Conservation (phyloP, 2,329 filamentous ascomycete genomes). For the Calonectria pauciramosa region DNA sequence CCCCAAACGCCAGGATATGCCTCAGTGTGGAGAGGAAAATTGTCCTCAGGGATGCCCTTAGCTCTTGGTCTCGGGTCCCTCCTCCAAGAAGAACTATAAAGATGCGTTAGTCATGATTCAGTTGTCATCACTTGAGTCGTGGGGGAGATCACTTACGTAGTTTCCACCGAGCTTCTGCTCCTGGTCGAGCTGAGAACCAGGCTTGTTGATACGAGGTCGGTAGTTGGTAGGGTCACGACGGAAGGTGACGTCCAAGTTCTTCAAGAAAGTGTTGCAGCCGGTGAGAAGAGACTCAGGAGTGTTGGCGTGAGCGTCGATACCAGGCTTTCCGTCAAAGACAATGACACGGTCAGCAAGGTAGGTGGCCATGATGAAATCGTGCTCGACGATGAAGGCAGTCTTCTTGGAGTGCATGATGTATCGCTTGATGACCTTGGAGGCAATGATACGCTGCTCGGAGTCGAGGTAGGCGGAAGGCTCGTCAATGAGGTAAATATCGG, state of each 20-base stretch:
- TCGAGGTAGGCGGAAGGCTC: constrained; percentile 98
- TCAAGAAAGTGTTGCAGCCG: constrained; percentile 96
- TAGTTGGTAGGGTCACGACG: constrained; percentile 96
- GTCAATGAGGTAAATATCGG: constrained; percentile 98
- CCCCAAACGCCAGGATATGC: constrained; percentile 63
- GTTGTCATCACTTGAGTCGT: background rate
- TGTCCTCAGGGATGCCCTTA: constrained; percentile 60
- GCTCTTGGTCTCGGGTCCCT: constrained; percentile 66
- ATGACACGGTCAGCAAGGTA: constrained; percentile 92
- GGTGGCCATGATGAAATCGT: constrained; percentile 98
- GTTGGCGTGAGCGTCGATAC: constrained; percentile 89
- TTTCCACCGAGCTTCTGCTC: constrained; percentile 96
- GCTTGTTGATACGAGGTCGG: constrained; percentile 98
- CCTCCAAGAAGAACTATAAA: constrained; percentile 92
- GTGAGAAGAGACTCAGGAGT: constrained; percentile 91
- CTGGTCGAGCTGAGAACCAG: constrained; percentile 94
- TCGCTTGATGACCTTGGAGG: constrained; percentile 97
- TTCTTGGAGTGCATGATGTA: constrained; percentile 99
- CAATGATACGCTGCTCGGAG: constrained; percentile 98
- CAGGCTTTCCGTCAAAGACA: constrained; percentile 96
- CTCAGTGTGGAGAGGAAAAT: constrained; percentile 49
- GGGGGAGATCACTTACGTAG: constrained; percentile 72
- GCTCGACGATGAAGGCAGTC: constrained; percentile 98
- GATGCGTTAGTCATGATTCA: background rate
- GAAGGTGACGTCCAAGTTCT: constrained; percentile 98